phyloP scores from a whole-genome alignment of 495 filamentous ascomycete species.

The Trichoderma asperelloides region DNA sequence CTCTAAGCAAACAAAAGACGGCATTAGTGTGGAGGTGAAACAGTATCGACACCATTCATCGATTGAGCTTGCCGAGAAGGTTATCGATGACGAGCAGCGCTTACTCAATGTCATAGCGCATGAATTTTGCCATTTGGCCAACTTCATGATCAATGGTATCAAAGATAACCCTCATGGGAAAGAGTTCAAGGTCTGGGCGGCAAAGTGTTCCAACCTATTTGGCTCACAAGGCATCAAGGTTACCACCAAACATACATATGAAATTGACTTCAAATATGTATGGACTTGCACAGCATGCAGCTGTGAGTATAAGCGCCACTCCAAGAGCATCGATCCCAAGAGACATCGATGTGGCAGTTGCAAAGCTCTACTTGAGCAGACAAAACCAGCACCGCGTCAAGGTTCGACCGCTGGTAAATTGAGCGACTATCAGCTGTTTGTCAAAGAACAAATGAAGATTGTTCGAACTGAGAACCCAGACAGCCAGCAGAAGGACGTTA shows the following conservation, averaged over 20 bases:
- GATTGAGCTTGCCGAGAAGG: constrained; percentile 83
- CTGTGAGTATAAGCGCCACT: constrained; percentile 66
- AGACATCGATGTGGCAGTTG: constrained; percentile 64
- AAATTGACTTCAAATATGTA: constrained; percentile 81
- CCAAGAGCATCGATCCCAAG: constrained; percentile 63
- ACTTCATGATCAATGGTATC: constrained; percentile 68
- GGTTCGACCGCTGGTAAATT: constrained; percentile 22
- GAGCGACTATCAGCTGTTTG: constrained; percentile 56
- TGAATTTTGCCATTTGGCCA: constrained; percentile 90
- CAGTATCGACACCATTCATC: constrained; percentile 53
- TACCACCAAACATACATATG: constrained; percentile 79
- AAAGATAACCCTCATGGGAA: constrained; percentile 66
- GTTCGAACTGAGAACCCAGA: constrained; percentile 45
- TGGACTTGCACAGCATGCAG: constrained; percentile 72
- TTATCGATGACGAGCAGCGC: constrained; percentile 68
- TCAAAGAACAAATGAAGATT: constrained; percentile 52
- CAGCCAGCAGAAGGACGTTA: constrained; percentile 53
- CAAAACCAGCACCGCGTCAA: constrained; percentile 61
- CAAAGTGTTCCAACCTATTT: constrained; percentile 27
- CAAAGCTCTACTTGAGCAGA: constrained; percentile 58
- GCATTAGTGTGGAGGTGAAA: constrained; percentile 10
- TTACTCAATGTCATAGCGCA: constrained; percentile 83
- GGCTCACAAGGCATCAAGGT: constrained; percentile 52
- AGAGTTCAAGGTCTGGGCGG: constrained; percentile 70
- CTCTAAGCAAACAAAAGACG: constrained; percentile 13